phyloP scores from a whole-genome alignment of 371 early-diverging fungal species.

The Circinella minor region DNA sequence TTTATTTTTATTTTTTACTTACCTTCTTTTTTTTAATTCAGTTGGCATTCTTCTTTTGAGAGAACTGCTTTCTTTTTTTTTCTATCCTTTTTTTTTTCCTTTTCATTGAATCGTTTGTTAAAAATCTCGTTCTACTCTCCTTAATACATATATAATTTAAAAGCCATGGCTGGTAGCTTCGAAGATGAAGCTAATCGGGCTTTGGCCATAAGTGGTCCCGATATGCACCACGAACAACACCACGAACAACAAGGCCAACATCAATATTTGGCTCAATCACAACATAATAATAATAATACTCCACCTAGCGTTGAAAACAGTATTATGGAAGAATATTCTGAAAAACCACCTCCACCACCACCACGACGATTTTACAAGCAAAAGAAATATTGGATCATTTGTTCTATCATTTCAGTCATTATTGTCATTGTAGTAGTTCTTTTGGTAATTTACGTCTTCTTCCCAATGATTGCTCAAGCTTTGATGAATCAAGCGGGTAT shows the following conservation, averaged over 20 bases:
- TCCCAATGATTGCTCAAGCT: conserved; percentile 66
- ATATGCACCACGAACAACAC: conserved; percentile 58
- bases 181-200: conserved; percentile 8
- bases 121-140: background rate
- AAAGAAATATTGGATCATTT: conserved; percentile 63
- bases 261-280: conserved; percentile 41
- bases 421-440: conserved; percentile 55
- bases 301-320: conserved; percentile 15
- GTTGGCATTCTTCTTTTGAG: background rate
- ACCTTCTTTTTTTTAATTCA: background rate
- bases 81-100: background rate
- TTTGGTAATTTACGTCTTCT: conserved; percentile 56
- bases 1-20: conserved; percentile 1
- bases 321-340: conserved; percentile 49
- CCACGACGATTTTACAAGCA: conserved; percentile 55
- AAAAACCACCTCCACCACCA: conserved; percentile 46
- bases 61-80: conserved; percentile 5
- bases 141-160: background rate
- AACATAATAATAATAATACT: background rate
- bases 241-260: conserved; percentile 68
- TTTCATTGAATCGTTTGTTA: background rate
- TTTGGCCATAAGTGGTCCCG: conserved; percentile 24
- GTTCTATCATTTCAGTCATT: conserved; percentile 52
- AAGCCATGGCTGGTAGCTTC: background rate
- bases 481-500: conserved; percentile 58